These are phyloP conservation scores for Tylopilus felleus DNA, from an alignment of 768 basidiomycete species.

Conservation along the genomic window DNA sequence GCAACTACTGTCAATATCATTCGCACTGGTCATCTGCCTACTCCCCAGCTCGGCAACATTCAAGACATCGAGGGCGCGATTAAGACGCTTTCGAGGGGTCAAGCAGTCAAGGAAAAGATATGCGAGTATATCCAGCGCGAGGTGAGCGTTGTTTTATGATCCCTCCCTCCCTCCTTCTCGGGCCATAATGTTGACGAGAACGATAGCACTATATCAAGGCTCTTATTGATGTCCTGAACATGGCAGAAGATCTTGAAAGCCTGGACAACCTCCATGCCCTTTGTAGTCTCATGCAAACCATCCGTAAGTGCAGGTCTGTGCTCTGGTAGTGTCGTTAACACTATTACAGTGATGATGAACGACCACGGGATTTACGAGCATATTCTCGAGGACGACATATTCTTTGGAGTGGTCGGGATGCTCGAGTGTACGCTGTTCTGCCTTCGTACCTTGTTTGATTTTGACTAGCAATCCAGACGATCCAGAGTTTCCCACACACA, in stretches of 20 bases:
- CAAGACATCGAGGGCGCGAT: constrained; percentile 77
- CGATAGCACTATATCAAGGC: constrained; percentile 82
- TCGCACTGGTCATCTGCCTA: constrained; percentile 69
- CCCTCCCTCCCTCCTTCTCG: not conserved
- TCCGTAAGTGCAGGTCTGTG: constrained; percentile 53
- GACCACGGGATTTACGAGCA: constrained; percentile 95
- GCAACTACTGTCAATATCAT: constrained; percentile 63
- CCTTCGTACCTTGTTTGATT: constrained; percentile 3
- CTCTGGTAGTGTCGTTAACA: not conserved
- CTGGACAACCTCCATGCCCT: constrained; percentile 87
- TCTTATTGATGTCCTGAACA: constrained; percentile 77
- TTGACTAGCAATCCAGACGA: constrained; percentile 60
- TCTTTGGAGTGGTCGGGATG: constrained; percentile 91
- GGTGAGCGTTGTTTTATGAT: constrained; percentile 44
- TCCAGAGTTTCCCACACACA: constrained; percentile 93
- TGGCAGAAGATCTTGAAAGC: constrained; percentile 92
- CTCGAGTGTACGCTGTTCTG: constrained; percentile 78
- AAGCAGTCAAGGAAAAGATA: constrained; percentile 73
- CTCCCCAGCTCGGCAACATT: constrained; percentile 74
- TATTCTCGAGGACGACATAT: constrained; percentile 88
- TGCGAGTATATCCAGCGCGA: constrained; percentile 86
- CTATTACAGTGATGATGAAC: constrained; percentile 77
- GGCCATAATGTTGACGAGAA: constrained; percentile 3
- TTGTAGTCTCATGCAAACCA: constrained; percentile 91
- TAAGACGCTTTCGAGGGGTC: constrained; percentile 70